These are phyloP conservation scores for Auxenochlorella pyrenoidosa DNA, from an alignment of 139 green algal genomes.

Conservation along the genomic window DNA sequence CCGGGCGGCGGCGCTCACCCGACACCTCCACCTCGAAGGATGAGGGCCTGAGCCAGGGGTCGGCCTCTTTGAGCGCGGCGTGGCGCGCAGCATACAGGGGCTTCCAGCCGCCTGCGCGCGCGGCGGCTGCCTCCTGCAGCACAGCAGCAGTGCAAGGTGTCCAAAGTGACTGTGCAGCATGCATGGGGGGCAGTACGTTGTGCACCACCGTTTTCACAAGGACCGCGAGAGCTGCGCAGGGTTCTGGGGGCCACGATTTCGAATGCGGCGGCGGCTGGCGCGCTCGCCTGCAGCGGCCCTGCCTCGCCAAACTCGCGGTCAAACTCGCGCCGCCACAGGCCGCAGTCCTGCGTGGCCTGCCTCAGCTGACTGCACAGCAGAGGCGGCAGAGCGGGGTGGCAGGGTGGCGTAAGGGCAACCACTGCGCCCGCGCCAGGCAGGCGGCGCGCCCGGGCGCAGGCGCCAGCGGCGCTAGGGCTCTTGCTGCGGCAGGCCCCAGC, in stretches of 20 bases:
- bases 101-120: constrained; percentile 53
- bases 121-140: background rate
- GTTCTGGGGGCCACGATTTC: background rate
- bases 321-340: constrained; percentile 13
- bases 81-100: constrained; percentile 47
- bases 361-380: background rate
- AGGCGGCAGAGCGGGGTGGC: background rate
- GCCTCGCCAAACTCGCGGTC: background rate
- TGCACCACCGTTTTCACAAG: background rate
- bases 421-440: background rate
- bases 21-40: constrained; percentile 55
- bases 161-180: background rate
- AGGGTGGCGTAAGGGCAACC: background rate
- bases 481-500: background rate
- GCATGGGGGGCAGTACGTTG: background rate
- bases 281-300: background rate
- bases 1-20: constrained; percentile 5
- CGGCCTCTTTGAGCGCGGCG: constrained; percentile 12
- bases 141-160: background rate
- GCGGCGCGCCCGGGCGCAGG: background rate
- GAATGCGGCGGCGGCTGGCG: background rate
- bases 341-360: background rate
- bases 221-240: background rate
- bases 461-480: background rate
- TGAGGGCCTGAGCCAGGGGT: constrained; percentile 56